A percentile compares a stretch with the other conserved stretches of the same genome.
Conservation (phyloP, 371 early-diverging fungal genomes). For the Lichtheimia ramosa region DNA sequence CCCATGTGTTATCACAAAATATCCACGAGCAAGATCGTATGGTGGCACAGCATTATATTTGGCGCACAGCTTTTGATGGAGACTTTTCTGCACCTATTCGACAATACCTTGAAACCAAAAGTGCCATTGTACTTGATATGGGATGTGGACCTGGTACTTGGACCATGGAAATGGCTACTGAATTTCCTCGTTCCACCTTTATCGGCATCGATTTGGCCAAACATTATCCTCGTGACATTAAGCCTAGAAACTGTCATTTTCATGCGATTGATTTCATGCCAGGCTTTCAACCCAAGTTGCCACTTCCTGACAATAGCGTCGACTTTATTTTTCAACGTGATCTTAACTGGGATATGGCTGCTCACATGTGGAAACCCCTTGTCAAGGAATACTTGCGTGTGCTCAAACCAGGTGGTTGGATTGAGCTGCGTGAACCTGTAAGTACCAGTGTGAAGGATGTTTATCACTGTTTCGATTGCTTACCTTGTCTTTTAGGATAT, state of each 20-base stretch:
- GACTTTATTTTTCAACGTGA: conserved; percentile 49
- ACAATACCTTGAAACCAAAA: conserved; percentile 28
- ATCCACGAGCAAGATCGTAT: conserved; percentile 45
- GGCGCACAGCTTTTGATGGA: conserved; percentile 43
- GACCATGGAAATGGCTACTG: conserved; percentile 50
- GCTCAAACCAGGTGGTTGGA: conserved; percentile 49
- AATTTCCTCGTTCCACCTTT: conserved; percentile 39
- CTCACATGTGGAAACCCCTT: conserved; percentile 33
- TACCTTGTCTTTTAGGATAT: conserved; percentile 22
- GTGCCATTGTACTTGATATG: conserved; percentile 40
- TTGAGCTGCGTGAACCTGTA: conserved; percentile 44
- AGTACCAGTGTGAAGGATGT: conserved; percentile 1
- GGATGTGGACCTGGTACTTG: conserved; percentile 52
- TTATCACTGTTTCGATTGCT: not conserved
- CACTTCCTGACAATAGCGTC: conserved; percentile 48
- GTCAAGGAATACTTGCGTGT: conserved; percentile 38
- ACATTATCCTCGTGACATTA: conserved; percentile 38
- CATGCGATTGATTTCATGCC: conserved; percentile 25
- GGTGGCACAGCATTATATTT: conserved; percentile 48
- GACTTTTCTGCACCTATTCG: conserved; percentile 39
- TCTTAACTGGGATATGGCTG: conserved; percentile 35
- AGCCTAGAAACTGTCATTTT: conserved; percentile 49
- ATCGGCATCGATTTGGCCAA: conserved; percentile 37
- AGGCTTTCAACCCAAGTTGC: conserved; percentile 14
- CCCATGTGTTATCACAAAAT: conserved; percentile 31